Evolutionary conservation across 768 basidiomycete species (phyloP).

Genomic region (Chlorophyllum brunneum): DNA sequence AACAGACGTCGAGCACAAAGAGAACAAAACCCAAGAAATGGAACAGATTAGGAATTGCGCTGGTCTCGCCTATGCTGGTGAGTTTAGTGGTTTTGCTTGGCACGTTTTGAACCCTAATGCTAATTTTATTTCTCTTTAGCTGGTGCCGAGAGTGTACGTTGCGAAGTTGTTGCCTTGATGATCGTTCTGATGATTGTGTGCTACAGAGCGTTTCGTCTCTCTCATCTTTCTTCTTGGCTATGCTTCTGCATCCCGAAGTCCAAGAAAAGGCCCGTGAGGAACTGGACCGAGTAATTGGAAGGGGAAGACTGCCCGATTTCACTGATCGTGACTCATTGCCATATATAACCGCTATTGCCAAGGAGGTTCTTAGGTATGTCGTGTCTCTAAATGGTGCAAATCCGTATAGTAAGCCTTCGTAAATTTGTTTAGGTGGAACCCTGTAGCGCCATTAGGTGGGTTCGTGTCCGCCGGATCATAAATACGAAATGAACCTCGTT

Average conservation of each 20-base stretch:
- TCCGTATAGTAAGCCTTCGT: neutral
- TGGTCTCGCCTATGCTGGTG: constrained; percentile 36
- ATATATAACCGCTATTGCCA: constrained; percentile 38
- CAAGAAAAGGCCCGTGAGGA: constrained; percentile 28
- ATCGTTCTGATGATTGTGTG: neutral
- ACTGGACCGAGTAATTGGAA: constrained; percentile 26
- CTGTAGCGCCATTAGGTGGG: constrained; percentile 27
- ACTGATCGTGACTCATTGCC: constrained; percentile 29
- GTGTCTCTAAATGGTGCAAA: neutral
- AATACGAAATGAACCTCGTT: neutral
- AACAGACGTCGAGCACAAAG: constrained; percentile 21
- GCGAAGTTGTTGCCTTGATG: neutral
- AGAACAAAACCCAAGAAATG: constrained; percentile 18
- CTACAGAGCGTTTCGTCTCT: constrained; percentile 31
- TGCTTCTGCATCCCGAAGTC: constrained; percentile 32
- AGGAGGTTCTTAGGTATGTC: constrained; percentile 31
- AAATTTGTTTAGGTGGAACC: constrained; percentile 23
- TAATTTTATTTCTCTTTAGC: constrained; percentile 20
- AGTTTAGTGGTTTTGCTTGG: constrained; percentile 1
- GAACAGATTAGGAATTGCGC: constrained; percentile 33
- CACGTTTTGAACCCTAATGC: neutral
- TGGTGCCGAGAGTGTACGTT: constrained; percentile 38
- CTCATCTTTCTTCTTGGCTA: constrained; percentile 32
- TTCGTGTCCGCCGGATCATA: neutral
- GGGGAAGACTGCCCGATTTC: constrained; percentile 26